Conservation (phyloP, 345 rosid genomes). For the Linum tenue region DNA sequence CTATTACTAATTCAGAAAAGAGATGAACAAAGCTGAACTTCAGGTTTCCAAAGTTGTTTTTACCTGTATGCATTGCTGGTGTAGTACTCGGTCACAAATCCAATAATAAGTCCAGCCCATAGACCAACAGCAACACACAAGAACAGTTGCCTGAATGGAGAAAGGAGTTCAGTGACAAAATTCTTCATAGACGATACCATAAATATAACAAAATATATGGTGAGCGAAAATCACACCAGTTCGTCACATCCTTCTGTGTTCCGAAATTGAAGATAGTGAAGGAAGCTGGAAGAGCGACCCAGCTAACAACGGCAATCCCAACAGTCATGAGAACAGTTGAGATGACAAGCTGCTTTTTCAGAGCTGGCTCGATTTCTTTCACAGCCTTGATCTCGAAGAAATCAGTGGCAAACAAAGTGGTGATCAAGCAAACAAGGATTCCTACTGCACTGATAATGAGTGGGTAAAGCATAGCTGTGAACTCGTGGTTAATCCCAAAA, state of each 20-base stretch:
- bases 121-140: conserved; percentile 10
- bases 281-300: conserved; percentile 5
- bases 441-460: conserved; percentile 2
- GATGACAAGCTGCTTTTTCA: conserved; percentile 5
- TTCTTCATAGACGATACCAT: background rate
- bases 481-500: conserved; percentile 7
- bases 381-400: conserved; percentile 9
- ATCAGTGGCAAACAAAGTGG: conserved; percentile 7
- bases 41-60: background rate
- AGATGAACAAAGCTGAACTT: background rate
- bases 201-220: background rate
- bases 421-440: background rate
- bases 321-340: conserved; percentile 2
- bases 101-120: conserved; percentile 6
- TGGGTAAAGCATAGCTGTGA: conserved; percentile 1
- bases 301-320: conserved; percentile 5
- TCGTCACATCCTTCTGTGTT: conserved; percentile 1
- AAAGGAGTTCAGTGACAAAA: background rate
- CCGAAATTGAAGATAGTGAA: conserved; percentile 7
- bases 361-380: background rate
- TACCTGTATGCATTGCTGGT: conserved; percentile 8
- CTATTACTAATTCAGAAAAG: background rate
- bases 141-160: background rate
- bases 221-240: background rate
- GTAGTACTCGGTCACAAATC: conserved; percentile 10